phyloP scores from a whole-genome alignment of 116 monocot species.

The Dioscorea cayenensis region DNA sequence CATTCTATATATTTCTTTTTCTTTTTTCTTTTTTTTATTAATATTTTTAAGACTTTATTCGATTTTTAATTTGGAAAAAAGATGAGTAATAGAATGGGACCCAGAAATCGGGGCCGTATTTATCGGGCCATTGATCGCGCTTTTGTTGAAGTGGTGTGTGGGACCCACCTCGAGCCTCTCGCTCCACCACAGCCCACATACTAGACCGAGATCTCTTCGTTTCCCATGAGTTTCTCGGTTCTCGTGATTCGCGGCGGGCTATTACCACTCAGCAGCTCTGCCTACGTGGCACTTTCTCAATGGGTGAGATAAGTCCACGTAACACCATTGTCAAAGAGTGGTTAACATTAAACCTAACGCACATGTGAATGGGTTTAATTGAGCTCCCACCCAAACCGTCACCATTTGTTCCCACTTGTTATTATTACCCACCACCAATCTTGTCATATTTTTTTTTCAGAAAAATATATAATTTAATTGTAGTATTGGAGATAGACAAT shows the following conservation, averaged over 20 bases:
- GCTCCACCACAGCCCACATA: neutral
- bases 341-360: no score
- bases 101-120: conserved; percentile 9
- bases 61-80: neutral
- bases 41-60: neutral
- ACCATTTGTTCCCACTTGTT: no score
- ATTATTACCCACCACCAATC: no score
- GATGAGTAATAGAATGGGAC: neutral
- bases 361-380: no score
- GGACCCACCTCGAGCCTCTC: neutral
- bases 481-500: no score
- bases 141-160: neutral
- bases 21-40: neutral
- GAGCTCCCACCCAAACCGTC: no score
- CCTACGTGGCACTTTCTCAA: no score
- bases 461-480: no score
- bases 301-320: no score
- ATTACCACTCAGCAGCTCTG: neutral
- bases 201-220: neutral
- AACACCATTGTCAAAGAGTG: no score
- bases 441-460: no score
- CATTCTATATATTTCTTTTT: neutral
- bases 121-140: conserved; percentile 8
- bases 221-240: neutral
- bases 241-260: neutral